phyloP scores from a whole-genome alignment of 805 yeast species.

The Lipomyces kockii region DNA sequence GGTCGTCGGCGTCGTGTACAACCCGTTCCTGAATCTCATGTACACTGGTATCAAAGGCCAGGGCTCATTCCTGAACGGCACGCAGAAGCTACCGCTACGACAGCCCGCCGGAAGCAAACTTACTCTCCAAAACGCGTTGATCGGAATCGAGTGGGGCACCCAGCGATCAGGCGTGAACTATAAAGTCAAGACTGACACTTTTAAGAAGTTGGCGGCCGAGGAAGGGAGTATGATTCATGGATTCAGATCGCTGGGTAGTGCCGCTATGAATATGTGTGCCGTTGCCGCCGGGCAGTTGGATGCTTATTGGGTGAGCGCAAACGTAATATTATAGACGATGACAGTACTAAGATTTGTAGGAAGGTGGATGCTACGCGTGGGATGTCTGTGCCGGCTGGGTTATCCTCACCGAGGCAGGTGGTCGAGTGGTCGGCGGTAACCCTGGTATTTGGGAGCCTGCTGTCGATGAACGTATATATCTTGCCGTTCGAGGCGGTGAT shows the following conservation, averaged over 20 bases:
- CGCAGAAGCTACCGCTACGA: slow-evolving; percentile 48
- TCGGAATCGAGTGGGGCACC: slow-evolving; percentile 66
- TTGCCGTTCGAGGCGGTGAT: slow-evolving; percentile 61
- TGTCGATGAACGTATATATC: slow-evolving; percentile 57
- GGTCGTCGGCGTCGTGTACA: slow-evolving; percentile 68
- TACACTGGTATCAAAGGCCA: slow-evolving; percentile 60
- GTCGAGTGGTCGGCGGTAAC: slow-evolving; percentile 59
- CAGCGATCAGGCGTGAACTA: slow-evolving; percentile 59
- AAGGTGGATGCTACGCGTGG: slow-evolving; percentile 73
- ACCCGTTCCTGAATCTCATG: slow-evolving; percentile 59
- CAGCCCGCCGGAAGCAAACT: slow-evolving; percentile 43
- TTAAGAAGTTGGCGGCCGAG: slow-evolving; percentile 52
- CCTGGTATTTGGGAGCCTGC: slow-evolving; percentile 55
- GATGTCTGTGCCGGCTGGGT: slow-evolving; percentile 74
- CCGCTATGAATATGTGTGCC: slow-evolving; percentile 64
- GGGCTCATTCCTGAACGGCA: slow-evolving; percentile 58
- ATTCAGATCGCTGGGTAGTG: slow-evolving; percentile 64
- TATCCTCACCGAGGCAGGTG: slow-evolving; percentile 64
- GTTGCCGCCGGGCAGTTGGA: slow-evolving; percentile 64
- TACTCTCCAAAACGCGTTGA: slow-evolving; percentile 55
- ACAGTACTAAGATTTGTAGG: slow-evolving; percentile 47
- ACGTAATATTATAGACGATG: not conserved
- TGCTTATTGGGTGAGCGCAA: slow-evolving; percentile 55
- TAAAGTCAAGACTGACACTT: slow-evolving; percentile 55
- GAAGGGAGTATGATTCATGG: slow-evolving; percentile 67